These are phyloP conservation scores for Colletotrichum spinosum DNA, from an alignment of 2,329 filamentous ascomycete genomes.

Conservation along the genomic window DNA sequence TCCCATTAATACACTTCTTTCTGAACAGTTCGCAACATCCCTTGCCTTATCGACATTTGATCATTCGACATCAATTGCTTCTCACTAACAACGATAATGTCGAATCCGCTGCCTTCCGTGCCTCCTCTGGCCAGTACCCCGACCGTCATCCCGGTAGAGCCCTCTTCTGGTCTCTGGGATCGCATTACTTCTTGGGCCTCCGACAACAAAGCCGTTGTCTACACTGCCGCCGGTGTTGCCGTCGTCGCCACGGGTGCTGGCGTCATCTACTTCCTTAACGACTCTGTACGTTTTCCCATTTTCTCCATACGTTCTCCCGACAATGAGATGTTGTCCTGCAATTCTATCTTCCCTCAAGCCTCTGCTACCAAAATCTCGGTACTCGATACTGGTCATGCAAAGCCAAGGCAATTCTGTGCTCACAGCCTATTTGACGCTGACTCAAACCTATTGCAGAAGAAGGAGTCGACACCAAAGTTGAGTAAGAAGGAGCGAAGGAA, in stretches of 20 bases:
- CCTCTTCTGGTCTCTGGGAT: slow-evolving; percentile 84
- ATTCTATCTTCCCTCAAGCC: slow-evolving; percentile 16
- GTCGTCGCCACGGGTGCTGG: slow-evolving; percentile 92
- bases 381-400: background rate
- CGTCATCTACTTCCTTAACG: slow-evolving; percentile 89
- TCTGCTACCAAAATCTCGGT: slow-evolving; percentile 23
- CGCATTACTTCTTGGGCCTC: slow-evolving; percentile 91
- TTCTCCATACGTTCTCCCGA: slow-evolving; percentile 15
- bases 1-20: slow-evolving; percentile 29
- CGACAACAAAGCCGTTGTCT: slow-evolving; percentile 95
- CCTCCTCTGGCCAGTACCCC: slow-evolving; percentile 55
- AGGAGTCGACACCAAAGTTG: slow-evolving; percentile 72
- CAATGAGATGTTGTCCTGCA: slow-evolving; percentile 25
- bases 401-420: no score
- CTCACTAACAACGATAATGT: slow-evolving; percentile 47
- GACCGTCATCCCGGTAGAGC: slow-evolving; percentile 60
- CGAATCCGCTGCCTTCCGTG: slow-evolving; percentile 61
- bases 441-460: slow-evolving; percentile 43
- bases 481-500: slow-evolving; percentile 92
- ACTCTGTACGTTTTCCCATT: slow-evolving; percentile 57
- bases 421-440: slow-evolving; percentile 14
- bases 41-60: slow-evolving; percentile 14
- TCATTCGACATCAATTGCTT: slow-evolving; percentile 38
- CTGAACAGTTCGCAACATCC: slow-evolving; percentile 13
- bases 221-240: slow-evolving; percentile 95